A percentile compares a stretch with the other conserved stretches of the same genome.
phyloP scores from a whole-genome alignment of 176 grass and related monocot species.

The Cenchrus purpureus region DNA sequence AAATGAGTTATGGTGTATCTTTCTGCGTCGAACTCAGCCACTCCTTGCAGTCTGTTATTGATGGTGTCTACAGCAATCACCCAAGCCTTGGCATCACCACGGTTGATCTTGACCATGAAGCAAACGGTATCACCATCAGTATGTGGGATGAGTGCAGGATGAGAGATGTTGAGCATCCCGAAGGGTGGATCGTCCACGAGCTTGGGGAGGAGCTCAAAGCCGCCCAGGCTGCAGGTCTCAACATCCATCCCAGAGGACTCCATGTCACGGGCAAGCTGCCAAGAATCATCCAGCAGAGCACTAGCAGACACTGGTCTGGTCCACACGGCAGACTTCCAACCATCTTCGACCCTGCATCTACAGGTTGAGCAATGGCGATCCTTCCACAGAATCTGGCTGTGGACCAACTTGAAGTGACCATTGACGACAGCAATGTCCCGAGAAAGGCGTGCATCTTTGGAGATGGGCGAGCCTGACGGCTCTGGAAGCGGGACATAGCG shows the following conservation, averaged over 20 bases:
- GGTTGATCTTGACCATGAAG: slow-evolving; percentile 18
- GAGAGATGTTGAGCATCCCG: neutral
- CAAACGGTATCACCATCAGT: neutral
- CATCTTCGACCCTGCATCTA: too few relatives aligned
- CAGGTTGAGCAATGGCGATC: too few relatives aligned
- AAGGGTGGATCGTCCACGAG: neutral
- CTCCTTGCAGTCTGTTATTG: neutral
- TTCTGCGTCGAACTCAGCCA: neutral
- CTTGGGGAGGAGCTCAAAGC: neutral
- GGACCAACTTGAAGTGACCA: too few relatives aligned
- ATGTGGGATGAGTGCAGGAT: neutral
- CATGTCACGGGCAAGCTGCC: too few relatives aligned
- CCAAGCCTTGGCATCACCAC: neutral
- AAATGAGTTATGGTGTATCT: neutral
- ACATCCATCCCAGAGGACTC: too few relatives aligned
- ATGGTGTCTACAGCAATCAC: neutral
- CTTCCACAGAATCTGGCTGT: too few relatives aligned
- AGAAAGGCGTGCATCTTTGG: too few relatives aligned
- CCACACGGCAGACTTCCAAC: neutral
- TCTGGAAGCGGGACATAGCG: too few relatives aligned
- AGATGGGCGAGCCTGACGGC: too few relatives aligned
- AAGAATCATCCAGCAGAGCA: too few relatives aligned
- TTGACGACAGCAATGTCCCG: too few relatives aligned
- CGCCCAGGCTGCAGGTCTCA: neutral
- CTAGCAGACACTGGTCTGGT: neutral